phyloP scores from a whole-genome alignment of 768 basidiomycete genomes.

The Daedaleopsis nitida region DNA sequence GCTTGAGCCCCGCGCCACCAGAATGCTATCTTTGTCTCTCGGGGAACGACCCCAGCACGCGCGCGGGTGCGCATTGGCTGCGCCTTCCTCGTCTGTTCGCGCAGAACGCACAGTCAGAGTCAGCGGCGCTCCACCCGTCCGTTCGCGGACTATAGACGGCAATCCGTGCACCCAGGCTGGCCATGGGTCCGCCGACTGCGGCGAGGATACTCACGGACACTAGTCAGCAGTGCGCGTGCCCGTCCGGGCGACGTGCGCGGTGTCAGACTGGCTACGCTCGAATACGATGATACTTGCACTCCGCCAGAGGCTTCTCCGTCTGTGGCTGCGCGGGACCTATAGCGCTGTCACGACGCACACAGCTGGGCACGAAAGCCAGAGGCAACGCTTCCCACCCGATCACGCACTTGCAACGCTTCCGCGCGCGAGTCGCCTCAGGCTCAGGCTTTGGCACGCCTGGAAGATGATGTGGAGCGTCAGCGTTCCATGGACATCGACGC shows the following conservation, averaged over 20 bases:
- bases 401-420: not conserved
- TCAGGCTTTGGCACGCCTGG: not conserved
- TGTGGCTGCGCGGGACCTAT: conserved; percentile 13
- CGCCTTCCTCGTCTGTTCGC: no score
- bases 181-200: no score
- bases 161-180: no score
- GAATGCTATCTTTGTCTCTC: conserved; percentile 1
- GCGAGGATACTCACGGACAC: no score
- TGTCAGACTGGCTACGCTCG: conserved; percentile 8
- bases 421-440: not conserved
- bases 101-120: no score
- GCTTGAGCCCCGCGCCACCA: not conserved
- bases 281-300: not conserved
- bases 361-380: not conserved
- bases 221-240: no score
- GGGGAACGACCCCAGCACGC: not conserved
- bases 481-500: not conserved
- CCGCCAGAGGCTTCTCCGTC: not conserved
- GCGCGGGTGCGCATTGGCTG: not conserved
- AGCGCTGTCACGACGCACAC: conserved; percentile 7
- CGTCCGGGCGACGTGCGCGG: conserved; percentile 5
- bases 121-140: not conserved
- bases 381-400: not conserved
- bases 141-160: not conserved
- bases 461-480: not conserved